Evolutionary conservation across 768 basidiomycete genomes (phyloP).

Genomic region (Rhodotorula toruloides): DNA sequence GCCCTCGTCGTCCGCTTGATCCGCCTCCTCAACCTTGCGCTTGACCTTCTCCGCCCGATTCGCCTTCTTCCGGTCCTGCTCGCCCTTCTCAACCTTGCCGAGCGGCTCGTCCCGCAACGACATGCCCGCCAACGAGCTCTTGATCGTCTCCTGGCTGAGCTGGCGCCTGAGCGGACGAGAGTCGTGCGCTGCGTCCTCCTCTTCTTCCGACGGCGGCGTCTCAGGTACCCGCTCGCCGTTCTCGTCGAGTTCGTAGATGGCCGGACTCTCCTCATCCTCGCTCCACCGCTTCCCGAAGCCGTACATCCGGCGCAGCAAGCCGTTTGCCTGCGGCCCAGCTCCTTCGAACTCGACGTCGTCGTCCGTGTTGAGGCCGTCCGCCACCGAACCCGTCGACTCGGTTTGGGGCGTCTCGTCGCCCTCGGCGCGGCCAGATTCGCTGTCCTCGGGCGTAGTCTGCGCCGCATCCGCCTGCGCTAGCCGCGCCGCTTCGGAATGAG

Average conservation of each 20-base stretch:
- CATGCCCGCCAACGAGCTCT: neutral
- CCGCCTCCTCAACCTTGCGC: neutral
- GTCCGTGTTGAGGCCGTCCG: neutral
- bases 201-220: neutral
- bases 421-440: neutral
- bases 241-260: neutral
- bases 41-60: slow-evolving; percentile 2
- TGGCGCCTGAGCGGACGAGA: neutral
- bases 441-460: no score
- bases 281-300: slow-evolving; percentile 13
- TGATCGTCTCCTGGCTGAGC: slow-evolving; percentile 1
- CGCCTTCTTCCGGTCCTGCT: slow-evolving; percentile 7
- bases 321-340: slow-evolving; percentile 27
- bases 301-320: slow-evolving; percentile 31
- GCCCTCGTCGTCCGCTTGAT: slow-evolving; percentile 17
- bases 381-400: slow-evolving; percentile 9
- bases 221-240: neutral
- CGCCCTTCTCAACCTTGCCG: neutral
- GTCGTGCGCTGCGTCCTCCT: neutral
- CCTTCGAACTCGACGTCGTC: slow-evolving; percentile 31
- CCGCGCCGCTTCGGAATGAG: neutral
- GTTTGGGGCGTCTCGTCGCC: neutral
- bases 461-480: no score
- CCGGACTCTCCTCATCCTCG: slow-evolving; percentile 8
- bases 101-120: neutral